Conservation (phyloP, 345 rosid species). For the Capsella bursapastoris region DNA sequence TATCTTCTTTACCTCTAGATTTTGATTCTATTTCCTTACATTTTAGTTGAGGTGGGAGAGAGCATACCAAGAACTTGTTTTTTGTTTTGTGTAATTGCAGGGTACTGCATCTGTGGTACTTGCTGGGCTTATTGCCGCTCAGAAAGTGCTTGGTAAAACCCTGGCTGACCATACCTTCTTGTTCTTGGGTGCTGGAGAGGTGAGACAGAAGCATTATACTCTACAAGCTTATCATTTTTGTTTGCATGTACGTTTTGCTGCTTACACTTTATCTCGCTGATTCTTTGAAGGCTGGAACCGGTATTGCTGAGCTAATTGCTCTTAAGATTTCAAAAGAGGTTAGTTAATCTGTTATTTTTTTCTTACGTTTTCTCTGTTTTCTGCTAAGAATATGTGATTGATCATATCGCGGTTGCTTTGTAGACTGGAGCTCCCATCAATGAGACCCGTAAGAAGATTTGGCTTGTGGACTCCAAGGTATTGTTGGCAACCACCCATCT, state of each 20-base stretch:
- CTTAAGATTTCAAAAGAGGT: constrained; percentile 83
- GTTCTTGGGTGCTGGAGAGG: constrained; percentile 99
- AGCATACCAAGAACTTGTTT: constrained; percentile 24
- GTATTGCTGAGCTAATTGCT: constrained; percentile 98
- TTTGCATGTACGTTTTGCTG: constrained; percentile 2
- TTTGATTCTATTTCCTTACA: not conserved
- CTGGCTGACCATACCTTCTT: constrained; percentile 85
- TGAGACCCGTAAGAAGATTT: constrained; percentile 88
- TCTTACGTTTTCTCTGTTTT: constrained; percentile 5
- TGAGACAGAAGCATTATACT: constrained; percentile 38
- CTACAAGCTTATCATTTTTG: not conserved
- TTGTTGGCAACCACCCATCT: constrained; percentile 3
- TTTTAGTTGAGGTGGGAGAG: constrained; percentile 11
- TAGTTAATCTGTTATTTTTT: not conserved
- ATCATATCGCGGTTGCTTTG: constrained; percentile 32
- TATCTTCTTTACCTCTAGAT: constrained; percentile 33
- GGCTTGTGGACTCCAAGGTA: constrained; percentile 99
- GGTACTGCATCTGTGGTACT: constrained; percentile 98
- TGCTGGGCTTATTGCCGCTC: constrained; percentile 83
- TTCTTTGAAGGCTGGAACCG: constrained; percentile 88
- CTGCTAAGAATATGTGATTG: constrained; percentile 29
- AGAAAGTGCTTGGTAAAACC: constrained; percentile 69
- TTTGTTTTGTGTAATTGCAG: constrained; percentile 49
- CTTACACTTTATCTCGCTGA: constrained; percentile 19
- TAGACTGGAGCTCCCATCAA: constrained; percentile 68